These are phyloP conservation scores for Chaetomium olivaceum DNA, from an alignment of 2,329 filamentous ascomycete species.

Conservation along the genomic window DNA sequence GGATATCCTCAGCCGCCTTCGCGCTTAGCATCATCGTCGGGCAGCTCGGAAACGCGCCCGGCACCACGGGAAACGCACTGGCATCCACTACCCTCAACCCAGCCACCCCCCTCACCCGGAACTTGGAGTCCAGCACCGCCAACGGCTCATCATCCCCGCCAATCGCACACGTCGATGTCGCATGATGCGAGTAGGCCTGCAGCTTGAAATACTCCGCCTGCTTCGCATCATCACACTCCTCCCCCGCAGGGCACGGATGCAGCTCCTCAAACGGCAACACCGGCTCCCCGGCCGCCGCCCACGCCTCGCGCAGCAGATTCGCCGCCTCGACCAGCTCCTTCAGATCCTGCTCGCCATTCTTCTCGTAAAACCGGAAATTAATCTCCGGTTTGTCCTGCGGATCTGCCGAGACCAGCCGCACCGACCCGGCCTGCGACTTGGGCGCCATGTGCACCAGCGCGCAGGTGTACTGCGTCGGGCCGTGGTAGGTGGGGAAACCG, in stretches of 20 bases:
- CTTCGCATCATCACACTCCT: constrained; percentile 25
- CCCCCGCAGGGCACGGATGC: constrained; percentile 30
- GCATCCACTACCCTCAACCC: constrained; percentile 64
- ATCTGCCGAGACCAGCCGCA: constrained; percentile 56
- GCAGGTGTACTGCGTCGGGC: constrained; percentile 40
- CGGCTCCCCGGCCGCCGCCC: constrained; percentile 26
- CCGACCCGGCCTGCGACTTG: constrained; percentile 57
- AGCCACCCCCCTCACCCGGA: constrained; percentile 57
- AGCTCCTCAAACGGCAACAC: constrained; percentile 29
- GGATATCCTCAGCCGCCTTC: constrained; percentile 56
- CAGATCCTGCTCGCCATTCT: constrained; percentile 32
- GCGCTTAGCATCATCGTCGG: constrained; percentile 58
- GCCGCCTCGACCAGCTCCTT: constrained; percentile 32
- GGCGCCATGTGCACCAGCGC: constrained; percentile 59
- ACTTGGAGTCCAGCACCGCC: constrained; percentile 59
- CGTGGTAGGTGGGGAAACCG: constrained; percentile 36
- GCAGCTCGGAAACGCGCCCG: constrained; percentile 50
- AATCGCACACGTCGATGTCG: constrained; percentile 58
- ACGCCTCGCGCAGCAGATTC: constrained; percentile 32
- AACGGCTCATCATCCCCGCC: constrained; percentile 55
- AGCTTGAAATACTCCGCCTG: constrained; percentile 41
- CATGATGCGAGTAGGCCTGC: constrained; percentile 59
- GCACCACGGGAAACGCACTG: constrained; percentile 53
- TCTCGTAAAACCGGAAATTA: constrained; percentile 57
- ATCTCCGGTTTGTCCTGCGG: constrained; percentile 61